Evolutionary conservation across 2,329 filamentous ascomycete species (phyloP).

Genomic region (Ceratocystis destructans): DNA sequence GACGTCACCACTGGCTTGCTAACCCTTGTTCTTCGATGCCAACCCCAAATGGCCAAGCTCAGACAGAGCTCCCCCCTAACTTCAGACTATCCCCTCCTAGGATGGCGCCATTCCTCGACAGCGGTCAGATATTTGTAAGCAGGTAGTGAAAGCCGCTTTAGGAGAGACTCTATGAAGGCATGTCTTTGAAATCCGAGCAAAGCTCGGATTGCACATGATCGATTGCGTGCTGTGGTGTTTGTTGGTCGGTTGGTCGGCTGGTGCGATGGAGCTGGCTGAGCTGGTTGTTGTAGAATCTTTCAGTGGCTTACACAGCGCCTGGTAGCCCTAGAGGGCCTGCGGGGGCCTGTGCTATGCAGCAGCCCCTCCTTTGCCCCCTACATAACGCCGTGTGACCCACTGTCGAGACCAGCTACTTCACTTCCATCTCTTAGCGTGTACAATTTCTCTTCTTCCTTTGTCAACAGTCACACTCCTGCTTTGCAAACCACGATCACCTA

Average conservation of each 20-base stretch:
- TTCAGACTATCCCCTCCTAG: background rate
- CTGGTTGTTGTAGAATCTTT: background rate
- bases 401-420: background rate
- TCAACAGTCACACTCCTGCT: background rate
- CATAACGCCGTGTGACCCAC: background rate
- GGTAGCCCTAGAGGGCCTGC: background rate
- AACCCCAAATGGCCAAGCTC: background rate
- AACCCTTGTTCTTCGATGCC: background rate
- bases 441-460: background rate
- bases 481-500: background rate
- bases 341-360: background rate
- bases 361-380: background rate
- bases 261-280: background rate
- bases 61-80: background rate
- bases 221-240: background rate
- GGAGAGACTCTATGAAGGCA: background rate
- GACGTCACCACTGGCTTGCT: background rate
- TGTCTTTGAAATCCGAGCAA: background rate
- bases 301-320: background rate
- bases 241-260: background rate
- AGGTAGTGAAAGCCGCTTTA: no score
- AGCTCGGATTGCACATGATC: background rate
- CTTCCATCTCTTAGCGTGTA: background rate
- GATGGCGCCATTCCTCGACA: background rate
- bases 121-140: background rate